These are phyloP conservation scores for Maudiozyma bulderi DNA, from an alignment of 805 yeast species.

Conservation along the genomic window DNA sequence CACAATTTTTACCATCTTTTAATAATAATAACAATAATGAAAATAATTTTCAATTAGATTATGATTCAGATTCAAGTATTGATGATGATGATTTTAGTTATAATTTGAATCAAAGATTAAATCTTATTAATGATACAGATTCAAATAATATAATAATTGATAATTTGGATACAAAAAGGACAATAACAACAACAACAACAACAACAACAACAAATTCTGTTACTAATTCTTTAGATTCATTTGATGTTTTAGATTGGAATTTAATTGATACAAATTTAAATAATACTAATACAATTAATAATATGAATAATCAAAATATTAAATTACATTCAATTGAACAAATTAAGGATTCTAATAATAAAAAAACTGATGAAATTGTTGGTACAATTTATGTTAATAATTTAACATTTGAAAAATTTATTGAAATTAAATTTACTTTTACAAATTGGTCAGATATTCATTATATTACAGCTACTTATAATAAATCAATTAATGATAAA, in stretches of 20 bases:
- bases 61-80: conserved; percentile 13
- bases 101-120: neutral
- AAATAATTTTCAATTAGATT: conserved; percentile 10
- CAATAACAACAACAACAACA: neutral
- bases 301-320: conserved; percentile 5
- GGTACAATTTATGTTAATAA: conserved; percentile 26
- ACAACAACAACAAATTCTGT: neutral
- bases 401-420: conserved; percentile 26
- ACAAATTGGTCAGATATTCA: conserved; percentile 27
- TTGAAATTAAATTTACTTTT: conserved; percentile 27
- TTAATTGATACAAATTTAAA: conserved; percentile 1
- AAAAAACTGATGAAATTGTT: conserved; percentile 11
- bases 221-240: neutral
- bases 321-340: conserved; percentile 13
- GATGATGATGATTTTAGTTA: conserved; percentile 7
- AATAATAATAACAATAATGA: neutral
- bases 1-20: neutral
- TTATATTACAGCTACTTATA: conserved; percentile 22
- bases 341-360: neutral
- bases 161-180: too few relatives aligned
- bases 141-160: neutral
- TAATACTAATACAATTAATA: neutral
- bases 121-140: neutral
- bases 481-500: conserved; percentile 17
- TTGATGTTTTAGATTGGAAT: conserved; percentile 3